Evolutionary conservation across 2,329 filamentous ascomycete species (phyloP), one percentile per base, ranked within the genome.

Genomic region (Pestalotiopsis sp.): DNA sequence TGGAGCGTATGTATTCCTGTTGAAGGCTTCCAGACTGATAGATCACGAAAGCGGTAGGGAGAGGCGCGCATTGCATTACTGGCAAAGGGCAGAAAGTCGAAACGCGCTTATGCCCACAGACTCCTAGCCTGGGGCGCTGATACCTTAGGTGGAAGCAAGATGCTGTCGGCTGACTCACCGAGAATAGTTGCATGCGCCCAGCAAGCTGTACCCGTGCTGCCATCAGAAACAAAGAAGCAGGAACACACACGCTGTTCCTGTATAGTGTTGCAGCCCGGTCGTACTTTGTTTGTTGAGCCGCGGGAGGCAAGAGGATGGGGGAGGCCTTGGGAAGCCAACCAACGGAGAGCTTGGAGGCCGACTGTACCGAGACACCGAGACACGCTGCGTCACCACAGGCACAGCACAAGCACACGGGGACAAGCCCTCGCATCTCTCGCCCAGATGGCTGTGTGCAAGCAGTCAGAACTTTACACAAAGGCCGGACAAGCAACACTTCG

Each of bases 161-260:
- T n/a, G 23, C 17, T 17, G 31, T 39, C 59, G 59, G 59, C 59
- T 39, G 31, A 36, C 59, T 39, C 59, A 20, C 9, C 31, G 13
- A 62, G 31, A 20, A 39, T 13, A 62, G 57, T 17, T 36, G 57
- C 23, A 36, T 59, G 23, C 6, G 13, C 11, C 23, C 57, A 27
- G 31, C 31, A 59, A 58, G 20, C 57, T 27, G 57, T 36, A 27
- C 57, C 25, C 57, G 57, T 59, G 59, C 59, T 62, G 59, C 59
- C 25, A n/a, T 5, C 14, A 36, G 38, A 64, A 64, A 39, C 41
- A 64, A 14, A 36, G 38, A 64, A 64, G 61, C 41, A 64, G 61
- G 61, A 64, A 64, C 38, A 45, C 39, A n/a, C n/a, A 11, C 49
- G 56, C 31, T 49, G 61, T 64, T 49, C 61, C 61, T 64, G 61